phyloP scores from a whole-genome alignment of 2,329 filamentous ascomycete genomes.

The Verticillium zaregamsianum region DNA sequence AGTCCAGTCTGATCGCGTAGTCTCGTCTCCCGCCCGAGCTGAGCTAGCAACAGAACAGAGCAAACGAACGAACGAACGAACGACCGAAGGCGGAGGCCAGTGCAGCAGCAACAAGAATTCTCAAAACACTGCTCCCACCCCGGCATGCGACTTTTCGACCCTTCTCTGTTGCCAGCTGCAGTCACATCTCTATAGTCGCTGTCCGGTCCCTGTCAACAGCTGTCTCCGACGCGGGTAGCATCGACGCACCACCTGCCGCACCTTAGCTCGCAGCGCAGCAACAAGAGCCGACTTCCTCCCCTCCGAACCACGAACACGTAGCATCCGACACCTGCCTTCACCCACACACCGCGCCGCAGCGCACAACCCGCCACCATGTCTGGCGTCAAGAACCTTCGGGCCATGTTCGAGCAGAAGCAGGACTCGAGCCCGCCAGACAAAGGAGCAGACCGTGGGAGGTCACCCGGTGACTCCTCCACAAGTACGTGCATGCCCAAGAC shows the following conservation, averaged over 20 bases:
- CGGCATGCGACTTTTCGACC: not conserved
- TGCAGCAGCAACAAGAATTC: not conserved
- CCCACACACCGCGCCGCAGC: not conserved
- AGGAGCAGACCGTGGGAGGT: conserved; percentile 58
- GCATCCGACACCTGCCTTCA: not conserved
- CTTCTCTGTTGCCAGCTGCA: not conserved
- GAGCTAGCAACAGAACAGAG: not conserved
- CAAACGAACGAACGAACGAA: not conserved
- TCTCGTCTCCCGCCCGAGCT: not conserved
- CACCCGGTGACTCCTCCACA: conserved; percentile 46
- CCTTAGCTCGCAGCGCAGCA: not conserved
- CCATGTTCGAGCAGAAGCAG: conserved; percentile 75
- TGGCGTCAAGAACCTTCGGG: conserved; percentile 69
- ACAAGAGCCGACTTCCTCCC: not conserved
- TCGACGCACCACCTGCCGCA: not conserved
- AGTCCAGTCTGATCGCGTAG: not conserved
- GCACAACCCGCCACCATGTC: conserved; percentile 47
- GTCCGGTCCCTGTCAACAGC: not conserved
- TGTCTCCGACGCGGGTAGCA: not conserved
- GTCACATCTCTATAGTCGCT: not conserved
- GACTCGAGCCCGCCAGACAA: conserved; percentile 52
- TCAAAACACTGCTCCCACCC: not conserved
- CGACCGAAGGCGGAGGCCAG: not conserved
- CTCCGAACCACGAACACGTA: conserved; percentile 1
- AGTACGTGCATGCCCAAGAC: conserved; percentile 24